Base-by-base conservation (phyloP, 2,329 filamentous ascomycete species). In the Colletotrichum gloeosporioides region DNA sequence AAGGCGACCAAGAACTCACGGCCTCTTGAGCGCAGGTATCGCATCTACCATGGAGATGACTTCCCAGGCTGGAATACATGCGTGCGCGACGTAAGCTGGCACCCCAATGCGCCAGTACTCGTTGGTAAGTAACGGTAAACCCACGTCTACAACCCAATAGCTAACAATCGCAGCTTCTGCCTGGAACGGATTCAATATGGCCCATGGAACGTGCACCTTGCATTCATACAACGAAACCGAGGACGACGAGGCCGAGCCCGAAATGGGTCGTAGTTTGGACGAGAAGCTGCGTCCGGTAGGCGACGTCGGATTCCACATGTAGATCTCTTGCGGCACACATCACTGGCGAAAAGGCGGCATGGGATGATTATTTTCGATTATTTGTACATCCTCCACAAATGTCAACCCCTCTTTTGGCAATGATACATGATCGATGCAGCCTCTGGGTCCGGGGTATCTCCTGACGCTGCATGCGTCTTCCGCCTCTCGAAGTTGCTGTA, bases 51-150 rank as follows among this genome's bases (percentile, higher is more conserved):
- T 59, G 87, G 88, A 32, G 88, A 91, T n/a, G 89, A 91, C 34
- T 85, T 88, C 32, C 86, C 87, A 0, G 86, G 87, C 12, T 96
- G 94, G 94, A 90, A 90, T 77, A 95, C 95, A 1, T 95, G 95
- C 79, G 95, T 98, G 25, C 89, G 96, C 39, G 96, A 98, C 87
- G 95, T 94, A 27, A 95, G 94, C 81, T 98, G 96, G 96, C 96
- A 98, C 86, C 96, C 96, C 1, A 93, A 90, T 78, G 95, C 94
- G 3, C 95, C 96, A 1, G 89, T 98, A 55, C 88, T 98, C 78
- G 96, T 90, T 80, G 90, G 90, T 91, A 82, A 85, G 89, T 87
- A 44, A 59, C 31, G 55, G 71, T 8, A 57, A 53, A 22, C 8
- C 59, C 22, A 39, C n/a, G 65, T 2, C 7, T 29, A 34, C 15